These are phyloP conservation scores for Boletus holoroseus DNA, from an alignment of 1,284 basidiomycete genomes.

Conservation along the genomic window DNA sequence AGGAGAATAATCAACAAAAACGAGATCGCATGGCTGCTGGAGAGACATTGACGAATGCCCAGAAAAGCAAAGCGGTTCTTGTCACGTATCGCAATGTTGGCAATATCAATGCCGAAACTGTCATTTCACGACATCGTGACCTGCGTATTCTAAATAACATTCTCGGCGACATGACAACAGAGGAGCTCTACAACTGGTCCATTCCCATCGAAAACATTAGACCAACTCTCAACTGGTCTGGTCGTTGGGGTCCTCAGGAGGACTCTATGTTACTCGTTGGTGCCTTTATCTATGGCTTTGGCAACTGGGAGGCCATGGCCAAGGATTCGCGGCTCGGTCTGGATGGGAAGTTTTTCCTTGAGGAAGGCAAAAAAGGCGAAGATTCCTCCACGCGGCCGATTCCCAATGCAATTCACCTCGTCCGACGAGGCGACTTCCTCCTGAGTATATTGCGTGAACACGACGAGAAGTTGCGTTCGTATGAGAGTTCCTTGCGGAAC, in stretches of 20 bases:
- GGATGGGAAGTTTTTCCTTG: conserved; percentile 93
- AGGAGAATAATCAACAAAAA: conserved; percentile 79
- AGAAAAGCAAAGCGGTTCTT: conserved; percentile 93
- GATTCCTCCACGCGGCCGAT: conserved; percentile 76
- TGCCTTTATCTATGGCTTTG: conserved; percentile 91
- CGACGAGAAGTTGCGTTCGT: conserved; percentile 84
- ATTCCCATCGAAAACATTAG: conserved; percentile 92
- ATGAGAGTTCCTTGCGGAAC: conserved; percentile 66
- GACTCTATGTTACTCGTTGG: conserved; percentile 94
- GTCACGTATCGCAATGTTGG: conserved; percentile 86
- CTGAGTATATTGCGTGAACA: conserved; percentile 86
- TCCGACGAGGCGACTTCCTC: conserved; percentile 93
- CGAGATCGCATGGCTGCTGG: conserved; percentile 72
- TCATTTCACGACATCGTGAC: conserved; percentile 86
- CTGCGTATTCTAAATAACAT: conserved; percentile 85
- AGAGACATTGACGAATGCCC: conserved; percentile 78
- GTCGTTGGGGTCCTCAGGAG: conserved; percentile 89
- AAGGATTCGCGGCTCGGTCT: conserved; percentile 83
- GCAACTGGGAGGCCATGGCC: conserved; percentile 94
- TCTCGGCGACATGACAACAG: conserved; percentile 52
- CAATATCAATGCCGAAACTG: conserved; percentile 97
- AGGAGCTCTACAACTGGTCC: conserved; percentile 76
- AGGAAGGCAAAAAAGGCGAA: conserved; percentile 90
- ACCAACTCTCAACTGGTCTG: conserved; percentile 93
- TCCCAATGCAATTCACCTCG: conserved; percentile 95